Evolutionary conservation across 345 rosid species (phyloP), one percentile per base, ranked within the genome.

Genomic region (Arabidopsis arenosa): DNA sequence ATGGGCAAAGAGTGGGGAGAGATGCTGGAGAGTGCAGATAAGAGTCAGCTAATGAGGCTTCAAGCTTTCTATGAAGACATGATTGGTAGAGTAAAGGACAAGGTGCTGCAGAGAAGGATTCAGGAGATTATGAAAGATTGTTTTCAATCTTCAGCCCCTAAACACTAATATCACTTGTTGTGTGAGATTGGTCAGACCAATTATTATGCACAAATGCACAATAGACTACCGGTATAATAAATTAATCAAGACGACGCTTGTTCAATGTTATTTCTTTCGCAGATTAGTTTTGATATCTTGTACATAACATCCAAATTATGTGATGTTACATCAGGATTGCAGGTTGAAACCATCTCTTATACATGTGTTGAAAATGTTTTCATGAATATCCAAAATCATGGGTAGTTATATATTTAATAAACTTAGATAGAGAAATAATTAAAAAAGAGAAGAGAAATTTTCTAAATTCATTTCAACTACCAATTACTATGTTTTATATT

Each of bases 51-150:
- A n/a, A 56, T 81, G 44, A 87, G 90, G 72, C 74, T 93, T 86
- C 93, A 93, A 74, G 72, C 78, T 81, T 91, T 93, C 76, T 88
- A 93, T 68, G 76, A 84, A 73, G 86, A 82, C 83, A 86, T 89
- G 94, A 78, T 87, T n/a, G 78, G 83, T 0, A 87, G 93, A 15
- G 96, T 93, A 10, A 89, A 93, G 80, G 97, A 93, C 74, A 89
- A 89, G 86, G 83, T 87, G 48, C 73, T 93, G 89, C 89, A 91
- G 83, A 86, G 79, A 80, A 81, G 94, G 79, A 89, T 93, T 47
- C 93, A 89, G 79, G 96, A 93, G 81, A 75, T 93, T 23, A 77
- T 91, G 59, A 83, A 87, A 79, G 96, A 91, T 81, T 84, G 74
- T 75, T 80, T 85, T 72, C 89, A 80, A 32, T 74, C 87, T 66